A percentile compares a stretch with the other conserved stretches of the same genome.
These are phyloP conservation scores for Podila epicladia DNA, from an alignment of 192 early-diverging fungal genomes.

Conservation along the genomic window DNA sequence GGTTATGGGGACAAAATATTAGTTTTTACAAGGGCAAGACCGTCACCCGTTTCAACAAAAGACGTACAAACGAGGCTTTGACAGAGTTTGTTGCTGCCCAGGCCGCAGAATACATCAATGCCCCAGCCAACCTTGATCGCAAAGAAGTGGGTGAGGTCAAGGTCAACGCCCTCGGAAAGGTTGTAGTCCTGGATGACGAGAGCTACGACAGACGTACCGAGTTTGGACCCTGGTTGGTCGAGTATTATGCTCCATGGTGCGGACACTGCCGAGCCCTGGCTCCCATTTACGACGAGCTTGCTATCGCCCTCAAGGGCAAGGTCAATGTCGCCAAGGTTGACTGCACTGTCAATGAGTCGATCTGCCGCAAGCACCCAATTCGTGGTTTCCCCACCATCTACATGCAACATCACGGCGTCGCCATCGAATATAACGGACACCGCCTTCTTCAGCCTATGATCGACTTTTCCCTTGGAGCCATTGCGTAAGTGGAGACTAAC, in stretches of 20 bases:
- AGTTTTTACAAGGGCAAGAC: constrained; percentile 42
- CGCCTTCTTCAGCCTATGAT: constrained; percentile 6
- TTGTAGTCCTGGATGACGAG: constrained; percentile 59
- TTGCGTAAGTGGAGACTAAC: constrained; percentile 17
- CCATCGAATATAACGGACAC: constrained; percentile 7
- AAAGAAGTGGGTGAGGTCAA: constrained; percentile 25
- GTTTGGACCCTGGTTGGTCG: constrained; percentile 84
- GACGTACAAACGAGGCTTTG: constrained; percentile 7
- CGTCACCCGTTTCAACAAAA: constrained; percentile 17
- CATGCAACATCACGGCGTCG: constrained; percentile 59
- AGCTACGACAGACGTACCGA: constrained; percentile 65
- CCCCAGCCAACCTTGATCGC: neutral
- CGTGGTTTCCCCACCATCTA: constrained; percentile 90
- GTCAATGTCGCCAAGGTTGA: constrained; percentile 90
- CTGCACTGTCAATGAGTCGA: constrained; percentile 70
- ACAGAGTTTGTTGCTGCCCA: constrained; percentile 14
- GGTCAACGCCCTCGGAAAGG: constrained; percentile 64
- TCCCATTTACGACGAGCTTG: constrained; percentile 81
- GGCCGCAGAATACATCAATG: constrained; percentile 30
- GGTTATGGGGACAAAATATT: neutral
- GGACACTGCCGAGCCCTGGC: constrained; percentile 87
- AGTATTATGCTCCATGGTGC: constrained; percentile 94
- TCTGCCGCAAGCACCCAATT: constrained; percentile 76
- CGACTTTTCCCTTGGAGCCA: constrained; percentile 38
- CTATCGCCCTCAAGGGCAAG: constrained; percentile 63